phyloP scores from a whole-genome alignment of 2,329 filamentous ascomycete species.

The Penicillium sp. region DNA sequence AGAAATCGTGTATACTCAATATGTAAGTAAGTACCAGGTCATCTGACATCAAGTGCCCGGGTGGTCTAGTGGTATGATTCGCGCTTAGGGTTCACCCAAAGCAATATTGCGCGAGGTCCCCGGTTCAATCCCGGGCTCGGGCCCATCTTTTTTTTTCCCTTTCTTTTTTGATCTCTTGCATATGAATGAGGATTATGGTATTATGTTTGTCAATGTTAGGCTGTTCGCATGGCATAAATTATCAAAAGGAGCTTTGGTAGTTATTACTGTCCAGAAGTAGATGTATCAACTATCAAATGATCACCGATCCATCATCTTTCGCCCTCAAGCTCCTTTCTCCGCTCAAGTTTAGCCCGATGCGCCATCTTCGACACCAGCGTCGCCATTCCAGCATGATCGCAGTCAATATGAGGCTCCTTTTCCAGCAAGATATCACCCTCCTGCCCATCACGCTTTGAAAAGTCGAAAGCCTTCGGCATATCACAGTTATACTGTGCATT shows the following conservation, averaged over 20 bases:
- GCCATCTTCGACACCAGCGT: slow-evolving; percentile 22
- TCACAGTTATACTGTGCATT: slow-evolving; percentile 55
- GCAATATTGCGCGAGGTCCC: too few species aligned
- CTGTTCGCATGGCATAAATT: background rate
- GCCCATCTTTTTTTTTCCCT: too few species aligned
- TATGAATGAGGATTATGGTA: too few species aligned
- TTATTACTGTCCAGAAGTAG: background rate
- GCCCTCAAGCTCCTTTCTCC: background rate
- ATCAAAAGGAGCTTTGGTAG: background rate
- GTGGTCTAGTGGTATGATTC: too few species aligned
- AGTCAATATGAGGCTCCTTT: slow-evolving; percentile 14
- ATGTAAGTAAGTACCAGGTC: too few species aligned
- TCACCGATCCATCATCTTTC: background rate
- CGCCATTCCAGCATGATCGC: slow-evolving; percentile 27
- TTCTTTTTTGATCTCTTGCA: too few species aligned
- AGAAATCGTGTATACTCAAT: too few species aligned
- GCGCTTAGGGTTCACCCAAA: too few species aligned
- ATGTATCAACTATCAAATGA: background rate
- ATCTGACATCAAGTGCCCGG: too few species aligned
- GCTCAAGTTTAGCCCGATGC: slow-evolving; percentile 9
- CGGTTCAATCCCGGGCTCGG: too few species aligned
- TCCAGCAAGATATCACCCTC: background rate
- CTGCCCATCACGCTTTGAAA: slow-evolving; percentile 28
- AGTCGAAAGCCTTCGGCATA: slow-evolving; percentile 33
- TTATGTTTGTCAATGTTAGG: too few species aligned